A percentile compares a stretch with the other conserved stretches of the same genome.
These are phyloP conservation scores for Huntiella omanensis DNA, from an alignment of 2,329 filamentous ascomycete genomes.

Conservation along the genomic window DNA sequence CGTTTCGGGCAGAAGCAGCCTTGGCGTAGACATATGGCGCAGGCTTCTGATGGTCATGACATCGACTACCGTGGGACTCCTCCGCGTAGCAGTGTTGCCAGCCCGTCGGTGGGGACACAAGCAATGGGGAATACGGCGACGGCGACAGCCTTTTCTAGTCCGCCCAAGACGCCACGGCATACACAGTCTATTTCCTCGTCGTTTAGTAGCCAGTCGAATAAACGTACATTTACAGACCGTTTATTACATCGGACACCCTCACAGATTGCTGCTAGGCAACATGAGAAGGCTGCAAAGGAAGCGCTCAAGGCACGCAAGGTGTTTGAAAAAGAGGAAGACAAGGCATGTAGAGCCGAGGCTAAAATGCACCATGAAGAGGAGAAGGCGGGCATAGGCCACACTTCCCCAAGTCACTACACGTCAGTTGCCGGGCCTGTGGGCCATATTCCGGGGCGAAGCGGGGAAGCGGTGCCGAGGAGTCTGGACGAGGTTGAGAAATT, in stretches of 20 bases:
- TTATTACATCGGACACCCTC: constrained; percentile 1
- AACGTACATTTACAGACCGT: constrained; percentile 6
- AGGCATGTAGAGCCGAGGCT: constrained; percentile 31
- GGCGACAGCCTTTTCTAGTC: too few relatives aligned
- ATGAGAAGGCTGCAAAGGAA: constrained; percentile 5
- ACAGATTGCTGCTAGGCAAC: constrained; percentile 2
- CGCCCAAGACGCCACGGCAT: not conserved
- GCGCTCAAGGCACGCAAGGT: constrained; percentile 35
- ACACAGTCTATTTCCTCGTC: not conserved
- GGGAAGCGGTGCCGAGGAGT: not conserved
- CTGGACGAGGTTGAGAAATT: constrained; percentile 31
- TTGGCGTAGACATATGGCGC: not conserved
- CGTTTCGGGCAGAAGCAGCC: not conserved
- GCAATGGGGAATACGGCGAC: too few relatives aligned
- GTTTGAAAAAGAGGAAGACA: constrained; percentile 24
- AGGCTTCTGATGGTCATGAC: not conserved
- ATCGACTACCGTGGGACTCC: not conserved
- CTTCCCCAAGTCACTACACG: not conserved
- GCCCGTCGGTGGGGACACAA: too few relatives aligned
- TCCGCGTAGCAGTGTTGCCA: too few relatives aligned
- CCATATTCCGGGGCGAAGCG: not conserved
- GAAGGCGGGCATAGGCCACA: constrained; percentile 19
- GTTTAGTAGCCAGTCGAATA: not conserved
- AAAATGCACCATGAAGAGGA: constrained; percentile 31
- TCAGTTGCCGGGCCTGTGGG: not conserved